A percentile compares a stretch with the other conserved stretches of the same genome.
Conservation (phyloP, 495 filamentous ascomycete genomes). For the Amorphotheca resinae region DNA sequence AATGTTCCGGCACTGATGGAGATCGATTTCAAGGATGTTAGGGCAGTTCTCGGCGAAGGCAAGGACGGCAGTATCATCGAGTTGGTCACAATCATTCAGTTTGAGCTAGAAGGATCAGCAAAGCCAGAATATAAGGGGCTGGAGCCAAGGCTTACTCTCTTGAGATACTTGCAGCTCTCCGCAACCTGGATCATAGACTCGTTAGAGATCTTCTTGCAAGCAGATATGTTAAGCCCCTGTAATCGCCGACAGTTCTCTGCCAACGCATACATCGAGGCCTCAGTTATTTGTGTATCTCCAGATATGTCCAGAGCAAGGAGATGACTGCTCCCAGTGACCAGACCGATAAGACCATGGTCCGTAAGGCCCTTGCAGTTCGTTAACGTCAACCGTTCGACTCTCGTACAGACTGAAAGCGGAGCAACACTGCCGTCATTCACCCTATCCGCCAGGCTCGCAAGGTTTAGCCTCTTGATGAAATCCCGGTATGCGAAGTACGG, state of each 20-base stretch:
- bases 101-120: conserved; percentile 54
- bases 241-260: conserved; percentile 69
- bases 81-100: conserved; percentile 73
- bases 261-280: conserved; percentile 67
- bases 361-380: conserved; percentile 81
- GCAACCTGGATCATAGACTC: conserved; percentile 74
- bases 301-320: conserved; percentile 89
- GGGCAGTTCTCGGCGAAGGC: conserved; percentile 81
- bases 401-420: conserved; percentile 72
- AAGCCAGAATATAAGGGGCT: neutral
- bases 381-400: conserved; percentile 86
- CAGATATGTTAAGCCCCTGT: conserved; percentile 88
- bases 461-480: conserved; percentile 81
- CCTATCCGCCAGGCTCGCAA: conserved; percentile 59
- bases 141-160: conserved; percentile 49
- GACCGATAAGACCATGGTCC: conserved; percentile 65
- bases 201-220: conserved; percentile 73
- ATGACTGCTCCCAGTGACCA: conserved; percentile 67
- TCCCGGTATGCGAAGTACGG: conserved; percentile 77
- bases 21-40: conserved; percentile 90
- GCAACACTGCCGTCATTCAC: conserved; percentile 85
- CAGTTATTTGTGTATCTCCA: conserved; percentile 64
- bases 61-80: conserved; percentile 66
- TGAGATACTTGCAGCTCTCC: conserved; percentile 70
- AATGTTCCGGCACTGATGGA: conserved; percentile 71